Evolutionary conservation across 306 rosid species (phyloP), one percentile per base, ranked within the genome.

Genomic region (Aeschynomene evenia): DNA sequence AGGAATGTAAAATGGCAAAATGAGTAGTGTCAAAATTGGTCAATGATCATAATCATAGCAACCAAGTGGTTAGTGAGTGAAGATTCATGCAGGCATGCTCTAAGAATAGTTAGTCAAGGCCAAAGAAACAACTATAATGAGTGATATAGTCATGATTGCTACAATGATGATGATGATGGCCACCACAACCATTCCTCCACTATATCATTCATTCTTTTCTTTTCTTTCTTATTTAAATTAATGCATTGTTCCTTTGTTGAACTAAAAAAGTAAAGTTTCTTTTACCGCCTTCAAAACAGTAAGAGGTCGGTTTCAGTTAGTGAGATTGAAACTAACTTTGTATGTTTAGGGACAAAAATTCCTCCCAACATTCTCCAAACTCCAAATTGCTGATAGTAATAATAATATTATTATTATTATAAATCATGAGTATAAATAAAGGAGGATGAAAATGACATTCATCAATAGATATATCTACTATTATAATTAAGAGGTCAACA

Each of bases 71-170:
- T 51, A 33, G 14, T 34, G 40, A 31, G 28, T 28, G 59, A 58
- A 68, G 62, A 57, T 68, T 73, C 72, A 72, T 53, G 82, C 68
- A 77, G 49, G 77, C 67, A 73, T 68, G 80, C 78, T 77, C 66
- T 26, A 15, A 56, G 29, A 83, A 79, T 68, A 76, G 64, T 50
- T 63, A 15, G 64, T 72, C 60, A 79, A 40, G 58, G 70, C 61
- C 33, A 58, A 55, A 43, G 72, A 76, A 77, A 70, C 82, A 77
- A 70, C 82, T 63, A 81, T 71, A 69, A 82, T 84, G 77, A 72
- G 21, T 20, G n/a, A 49, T 68, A 48, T 69, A 76, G 63, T 46
- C 73, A 68, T 75, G 76, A 82, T 66, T 75, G 54, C 72, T 29
- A 51, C 69, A 66, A 82, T 80, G 76, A 84, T 66, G 80, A 61